These are phyloP conservation scores for Trichosporon ovoides DNA, from an alignment of 1,284 basidiomycete species.

Conservation along the genomic window DNA sequence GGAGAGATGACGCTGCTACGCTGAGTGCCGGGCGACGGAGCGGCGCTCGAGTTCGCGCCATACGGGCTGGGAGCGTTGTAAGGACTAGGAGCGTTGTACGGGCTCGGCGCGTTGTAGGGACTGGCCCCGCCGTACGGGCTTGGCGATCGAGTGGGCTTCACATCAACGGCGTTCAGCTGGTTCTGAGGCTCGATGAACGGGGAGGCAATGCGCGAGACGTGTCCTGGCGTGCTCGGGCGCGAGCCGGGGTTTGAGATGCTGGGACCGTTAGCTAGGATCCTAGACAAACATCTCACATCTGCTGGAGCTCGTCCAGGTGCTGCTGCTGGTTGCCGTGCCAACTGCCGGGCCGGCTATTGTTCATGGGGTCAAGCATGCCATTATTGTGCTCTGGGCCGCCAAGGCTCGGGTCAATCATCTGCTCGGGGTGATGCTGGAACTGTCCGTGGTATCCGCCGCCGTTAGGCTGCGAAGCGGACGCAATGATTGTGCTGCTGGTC, in stretches of 20 bases:
- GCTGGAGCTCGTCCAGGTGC: slow-evolving; percentile 33
- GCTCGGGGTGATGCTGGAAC: slow-evolving; percentile 14
- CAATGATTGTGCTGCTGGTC: slow-evolving; percentile 36
- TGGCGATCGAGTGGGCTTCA: slow-evolving; percentile 23
- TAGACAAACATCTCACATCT: slow-evolving; percentile 47
- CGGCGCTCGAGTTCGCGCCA: slow-evolving; percentile 8
- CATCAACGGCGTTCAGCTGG: slow-evolving; percentile 18
- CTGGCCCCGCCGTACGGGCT: slow-evolving; percentile 22
- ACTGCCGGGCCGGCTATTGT: slow-evolving; percentile 13
- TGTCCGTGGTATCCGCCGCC: slow-evolving; percentile 1
- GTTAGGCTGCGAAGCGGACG: slow-evolving; percentile 22
- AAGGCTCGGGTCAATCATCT: slow-evolving; percentile 4
- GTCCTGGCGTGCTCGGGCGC: slow-evolving; percentile 18
- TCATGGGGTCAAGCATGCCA: slow-evolving; percentile 2
- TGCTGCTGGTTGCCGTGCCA: slow-evolving; percentile 16
- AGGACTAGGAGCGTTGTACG: background rate
- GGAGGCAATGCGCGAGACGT: slow-evolving; percentile 16
- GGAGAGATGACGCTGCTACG: slow-evolving; percentile 14
- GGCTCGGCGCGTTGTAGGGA: slow-evolving; percentile 1
- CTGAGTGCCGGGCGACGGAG: slow-evolving; percentile 22
- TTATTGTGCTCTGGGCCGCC: background rate
- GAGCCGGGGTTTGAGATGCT: slow-evolving; percentile 32
- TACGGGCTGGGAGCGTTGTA: slow-evolving; percentile 1
- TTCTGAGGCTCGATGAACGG: slow-evolving; percentile 11
- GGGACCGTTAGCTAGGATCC: background rate